phyloP scores from a whole-genome alignment of 1,284 basidiomycete species.

The Cryptococcus deneoformans region DNA sequence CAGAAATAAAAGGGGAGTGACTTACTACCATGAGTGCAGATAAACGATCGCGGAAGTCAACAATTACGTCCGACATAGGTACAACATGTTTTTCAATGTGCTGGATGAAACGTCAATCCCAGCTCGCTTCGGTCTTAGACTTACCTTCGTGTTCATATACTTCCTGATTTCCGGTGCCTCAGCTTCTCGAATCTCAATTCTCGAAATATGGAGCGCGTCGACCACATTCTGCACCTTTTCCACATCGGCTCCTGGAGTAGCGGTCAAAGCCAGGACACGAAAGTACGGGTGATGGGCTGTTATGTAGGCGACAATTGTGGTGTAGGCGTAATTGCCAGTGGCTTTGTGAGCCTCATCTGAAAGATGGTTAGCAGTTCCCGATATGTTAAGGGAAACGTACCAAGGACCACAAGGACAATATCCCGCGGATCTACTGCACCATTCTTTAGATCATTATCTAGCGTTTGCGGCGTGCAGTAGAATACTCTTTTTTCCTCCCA shows the following conservation, averaged over 20 bases:
- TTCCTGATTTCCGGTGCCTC: constrained; percentile 80
- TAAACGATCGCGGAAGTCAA: constrained; percentile 43
- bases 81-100: constrained; percentile 61
- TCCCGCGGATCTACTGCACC: constrained; percentile 72
- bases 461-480: constrained; percentile 97
- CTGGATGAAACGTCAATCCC: constrained; percentile 11
- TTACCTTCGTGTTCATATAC: constrained; percentile 86
- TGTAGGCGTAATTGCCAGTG: constrained; percentile 90
- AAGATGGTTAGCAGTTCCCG: constrained; percentile 4
- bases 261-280: constrained; percentile 88
- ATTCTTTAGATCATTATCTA: constrained; percentile 78
- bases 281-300: constrained; percentile 95
- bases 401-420: constrained; percentile 64
- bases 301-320: constrained; percentile 80
- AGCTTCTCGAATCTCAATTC: constrained; percentile 93
- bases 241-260: constrained; percentile 85
- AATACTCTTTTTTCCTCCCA: constrained; percentile 76
- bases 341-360: constrained; percentile 95
- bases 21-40: constrained; percentile 69
- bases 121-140: constrained; percentile 1
- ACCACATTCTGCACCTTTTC: constrained; percentile 89
- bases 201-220: constrained; percentile 92
- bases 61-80: constrained; percentile 56
- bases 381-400: constrained; percentile 49
- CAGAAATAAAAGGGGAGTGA: not conserved